These are phyloP conservation scores for Neofusicoccum sp. DNA, from an alignment of 2,329 filamentous ascomycete genomes.

Conservation along the genomic window DNA sequence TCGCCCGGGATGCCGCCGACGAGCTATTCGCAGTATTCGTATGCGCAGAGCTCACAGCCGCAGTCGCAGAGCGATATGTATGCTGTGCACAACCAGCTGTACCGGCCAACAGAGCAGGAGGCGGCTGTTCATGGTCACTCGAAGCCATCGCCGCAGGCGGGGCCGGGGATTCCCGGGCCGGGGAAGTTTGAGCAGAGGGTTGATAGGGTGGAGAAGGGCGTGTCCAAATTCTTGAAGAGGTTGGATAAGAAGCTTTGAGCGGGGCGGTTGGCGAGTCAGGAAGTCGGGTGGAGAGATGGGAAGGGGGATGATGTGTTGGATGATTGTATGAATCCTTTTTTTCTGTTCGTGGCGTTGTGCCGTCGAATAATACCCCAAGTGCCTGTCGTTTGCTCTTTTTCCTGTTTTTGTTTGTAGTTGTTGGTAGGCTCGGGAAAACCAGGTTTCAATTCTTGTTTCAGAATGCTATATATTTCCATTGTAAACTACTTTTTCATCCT, in stretches of 20 bases:
- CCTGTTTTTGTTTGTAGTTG: not conserved
- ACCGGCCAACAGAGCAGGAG: slow-evolving; percentile 66
- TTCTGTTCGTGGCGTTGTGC: not conserved
- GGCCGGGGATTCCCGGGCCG: slow-evolving; percentile 26
- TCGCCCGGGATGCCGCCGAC: slow-evolving; percentile 45
- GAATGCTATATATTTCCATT: no score
- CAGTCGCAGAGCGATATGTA: slow-evolving; percentile 42
- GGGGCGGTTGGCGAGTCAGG: no score
- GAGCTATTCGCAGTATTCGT: slow-evolving; percentile 58
- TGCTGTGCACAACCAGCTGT: slow-evolving; percentile 65
- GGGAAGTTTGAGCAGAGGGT: slow-evolving; percentile 65
- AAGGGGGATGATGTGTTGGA: not conserved
- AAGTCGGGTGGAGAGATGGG: not conserved
- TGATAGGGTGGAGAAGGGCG: slow-evolving; percentile 65
- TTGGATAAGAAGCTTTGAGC: slow-evolving; percentile 69
- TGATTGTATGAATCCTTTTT: not conserved
- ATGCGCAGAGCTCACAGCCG: slow-evolving; percentile 24
- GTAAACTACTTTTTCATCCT: no score
- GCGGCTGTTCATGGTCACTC: slow-evolving; percentile 38
- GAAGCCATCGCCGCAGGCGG: slow-evolving; percentile 25
- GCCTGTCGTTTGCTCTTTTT: not conserved
- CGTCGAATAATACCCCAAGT: not conserved
- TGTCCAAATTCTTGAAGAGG: slow-evolving; percentile 71
- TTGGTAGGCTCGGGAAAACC: no score
- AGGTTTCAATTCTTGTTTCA: no score